Evolutionary conservation across 345 rosid genomes (phyloP).

Genomic region (Camelina hispida): DNA sequence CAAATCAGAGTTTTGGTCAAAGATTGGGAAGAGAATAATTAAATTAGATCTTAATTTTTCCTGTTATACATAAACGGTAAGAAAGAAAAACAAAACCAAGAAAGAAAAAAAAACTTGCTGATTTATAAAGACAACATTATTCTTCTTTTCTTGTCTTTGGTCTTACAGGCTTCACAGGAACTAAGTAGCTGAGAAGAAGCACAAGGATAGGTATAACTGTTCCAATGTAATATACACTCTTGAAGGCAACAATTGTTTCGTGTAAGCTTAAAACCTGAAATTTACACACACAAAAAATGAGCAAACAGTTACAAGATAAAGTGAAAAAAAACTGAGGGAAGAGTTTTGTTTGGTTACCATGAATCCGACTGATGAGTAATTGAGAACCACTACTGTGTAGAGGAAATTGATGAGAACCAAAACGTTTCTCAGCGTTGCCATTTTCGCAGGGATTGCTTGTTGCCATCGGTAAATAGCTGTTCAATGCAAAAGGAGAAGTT

Average conservation of each 20-base stretch:
- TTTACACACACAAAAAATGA: background rate
- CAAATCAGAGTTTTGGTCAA: too few relatives aligned
- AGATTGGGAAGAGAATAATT: background rate
- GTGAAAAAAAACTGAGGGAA: background rate
- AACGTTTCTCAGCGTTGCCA: slow-evolving; percentile 54
- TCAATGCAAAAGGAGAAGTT: slow-evolving; percentile 6
- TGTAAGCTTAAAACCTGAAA: slow-evolving; percentile 78
- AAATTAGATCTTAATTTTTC: background rate
- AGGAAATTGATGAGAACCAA: slow-evolving; percentile 63
- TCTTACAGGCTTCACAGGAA: slow-evolving; percentile 72
- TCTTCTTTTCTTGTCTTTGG: slow-evolving; percentile 66
- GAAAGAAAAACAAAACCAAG: background rate
- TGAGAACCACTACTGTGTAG: slow-evolving; percentile 77
- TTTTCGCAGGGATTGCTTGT: slow-evolving; percentile 67
- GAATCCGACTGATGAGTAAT: slow-evolving; percentile 88
- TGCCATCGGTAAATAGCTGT: slow-evolving; percentile 94
- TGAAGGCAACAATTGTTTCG: slow-evolving; percentile 71
- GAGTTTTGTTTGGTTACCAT: slow-evolving; percentile 57
- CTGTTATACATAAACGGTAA: slow-evolving; percentile 27
- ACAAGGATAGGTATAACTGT: slow-evolving; percentile 66
- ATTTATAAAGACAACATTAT: slow-evolving; percentile 38
- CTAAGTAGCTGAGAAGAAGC: slow-evolving; percentile 65
- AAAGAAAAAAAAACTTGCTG: background rate
- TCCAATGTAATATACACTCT: slow-evolving; percentile 82
- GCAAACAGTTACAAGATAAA: background rate